Base-by-base conservation (phyloP, 2,329 filamentous ascomycete species). In the Cadophora sp. region DNA sequence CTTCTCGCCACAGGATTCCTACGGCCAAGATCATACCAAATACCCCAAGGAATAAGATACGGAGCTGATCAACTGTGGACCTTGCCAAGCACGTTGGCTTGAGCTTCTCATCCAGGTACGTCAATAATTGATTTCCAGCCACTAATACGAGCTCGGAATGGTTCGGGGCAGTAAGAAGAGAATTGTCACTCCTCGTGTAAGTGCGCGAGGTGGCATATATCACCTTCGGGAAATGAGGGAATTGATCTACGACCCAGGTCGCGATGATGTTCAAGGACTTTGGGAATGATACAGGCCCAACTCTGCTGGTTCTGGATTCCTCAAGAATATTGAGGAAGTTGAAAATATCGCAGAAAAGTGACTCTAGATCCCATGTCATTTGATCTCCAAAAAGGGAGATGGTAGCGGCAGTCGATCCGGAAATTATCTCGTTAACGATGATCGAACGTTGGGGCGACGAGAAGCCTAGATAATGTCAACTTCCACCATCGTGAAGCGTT, bases 151-250 rank as follows among this genome's bases (percentile, higher is more conserved):
- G 50, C 24, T 58, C 24, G 16, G 56, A 24, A 9, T 64, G 37
- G 3, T 68, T 62, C 6, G 31, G 14, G 46, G 53, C 14, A 16
- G 16, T 55, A 24, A 68, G 46, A 16, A 16, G 40, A 27, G 62
- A 51, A 16, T 40, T 46, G 22, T 59, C 19, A 6, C 34, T 9
- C 16, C 46, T 60, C 1, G 65, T 68, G 46, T 70, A 66, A 8
- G 68, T 65, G 3, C 67, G 62, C 19, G 62, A 66, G 3, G 34
- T 56, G 12, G 68, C 68, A 34, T 68, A 70, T 3, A 70, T 27
- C 68, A 70, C 68, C 14, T 34, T 37, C 34, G 64, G 68, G 27
- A 67, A 68, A n/a, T 46, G 43, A 22, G 43, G 4, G 11, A 12
- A 12, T 46, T 22, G 16, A 11, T 46, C 43, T 46, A 5, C 16